These are phyloP conservation scores for Escovopsis sp. DNA, from an alignment of 2,329 filamentous ascomycete genomes.

Conservation along the genomic window DNA sequence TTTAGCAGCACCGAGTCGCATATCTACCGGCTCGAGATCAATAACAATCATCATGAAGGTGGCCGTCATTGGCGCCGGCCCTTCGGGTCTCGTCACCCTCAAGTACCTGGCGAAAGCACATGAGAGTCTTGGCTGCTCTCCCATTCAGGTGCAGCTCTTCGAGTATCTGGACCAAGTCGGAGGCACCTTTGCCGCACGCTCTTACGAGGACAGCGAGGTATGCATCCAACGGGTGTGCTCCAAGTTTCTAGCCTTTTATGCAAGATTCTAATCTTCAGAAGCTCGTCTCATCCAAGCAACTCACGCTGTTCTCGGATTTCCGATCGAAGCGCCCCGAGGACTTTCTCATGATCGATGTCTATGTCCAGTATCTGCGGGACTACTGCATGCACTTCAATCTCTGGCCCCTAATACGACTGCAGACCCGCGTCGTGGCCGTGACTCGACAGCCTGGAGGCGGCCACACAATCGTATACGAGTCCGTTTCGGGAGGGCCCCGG, in stretches of 20 bases:
- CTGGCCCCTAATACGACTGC: constrained; percentile 21
- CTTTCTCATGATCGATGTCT: constrained; percentile 24
- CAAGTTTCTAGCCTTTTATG: not conserved
- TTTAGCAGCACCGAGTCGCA: no score
- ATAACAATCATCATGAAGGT: constrained; percentile 12
- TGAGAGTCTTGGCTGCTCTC: constrained; percentile 15
- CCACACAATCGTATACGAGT: constrained; percentile 3
- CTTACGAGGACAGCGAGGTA: constrained; percentile 29
- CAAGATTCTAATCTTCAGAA: constrained; percentile 1
- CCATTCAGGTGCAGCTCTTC: constrained; percentile 25
- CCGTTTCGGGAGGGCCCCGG: not conserved
- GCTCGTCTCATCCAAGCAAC: constrained; percentile 30
- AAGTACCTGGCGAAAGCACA: constrained; percentile 21
- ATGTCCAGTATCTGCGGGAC: constrained; percentile 24
- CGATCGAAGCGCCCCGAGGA: constrained; percentile 22
- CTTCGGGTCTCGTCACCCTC: constrained; percentile 22
- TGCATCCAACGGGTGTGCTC: not conserved
- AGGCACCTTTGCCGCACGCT: constrained; percentile 27
- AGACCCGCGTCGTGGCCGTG: constrained; percentile 15
- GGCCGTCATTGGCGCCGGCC: constrained; percentile 23
- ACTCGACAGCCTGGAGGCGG: constrained; percentile 1
- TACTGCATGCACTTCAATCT: constrained; percentile 25
- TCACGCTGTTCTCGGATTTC: constrained; percentile 34
- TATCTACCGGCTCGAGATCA: no score
- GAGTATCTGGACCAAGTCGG: constrained; percentile 26